These are phyloP conservation scores for Leishmania aethiopica DNA, from an alignment of 208 protist genomes.

Conservation along the genomic window DNA sequence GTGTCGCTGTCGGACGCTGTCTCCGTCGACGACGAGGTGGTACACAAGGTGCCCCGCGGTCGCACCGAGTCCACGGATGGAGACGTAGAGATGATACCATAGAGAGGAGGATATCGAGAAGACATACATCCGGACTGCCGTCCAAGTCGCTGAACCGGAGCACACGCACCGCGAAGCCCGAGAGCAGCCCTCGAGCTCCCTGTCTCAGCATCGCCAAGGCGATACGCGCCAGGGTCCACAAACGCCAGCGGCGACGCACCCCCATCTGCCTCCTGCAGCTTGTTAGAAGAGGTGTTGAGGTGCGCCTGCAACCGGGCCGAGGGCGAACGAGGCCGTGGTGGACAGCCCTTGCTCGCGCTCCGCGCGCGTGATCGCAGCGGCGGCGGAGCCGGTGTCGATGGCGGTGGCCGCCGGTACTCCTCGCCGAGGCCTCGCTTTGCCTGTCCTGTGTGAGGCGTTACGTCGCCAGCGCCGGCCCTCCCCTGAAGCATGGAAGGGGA, in stretches of 20 bases:
- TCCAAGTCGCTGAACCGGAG: neutral
- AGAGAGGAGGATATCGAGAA: neutral
- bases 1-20: neutral
- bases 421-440: neutral
- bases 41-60: neutral
- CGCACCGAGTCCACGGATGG: neutral
- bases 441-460: neutral
- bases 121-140: neutral
- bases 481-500: neutral
- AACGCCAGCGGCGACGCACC: neutral
- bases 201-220: neutral
- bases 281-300: neutral
- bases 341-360: neutral
- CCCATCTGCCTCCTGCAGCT: neutral
- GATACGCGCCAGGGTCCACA: neutral
- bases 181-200: neutral
- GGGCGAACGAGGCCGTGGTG: neutral
- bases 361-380: slow-evolving; percentile 7
- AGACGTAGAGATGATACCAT: neutral
- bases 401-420: neutral
- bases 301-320: neutral
- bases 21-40: neutral
- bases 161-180: neutral
- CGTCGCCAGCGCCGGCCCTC: neutral
- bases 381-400: neutral